Evolutionary conservation across 2,329 filamentous ascomycete species (phyloP).

Genomic region (Colletotrichum lindemuthianum): DNA sequence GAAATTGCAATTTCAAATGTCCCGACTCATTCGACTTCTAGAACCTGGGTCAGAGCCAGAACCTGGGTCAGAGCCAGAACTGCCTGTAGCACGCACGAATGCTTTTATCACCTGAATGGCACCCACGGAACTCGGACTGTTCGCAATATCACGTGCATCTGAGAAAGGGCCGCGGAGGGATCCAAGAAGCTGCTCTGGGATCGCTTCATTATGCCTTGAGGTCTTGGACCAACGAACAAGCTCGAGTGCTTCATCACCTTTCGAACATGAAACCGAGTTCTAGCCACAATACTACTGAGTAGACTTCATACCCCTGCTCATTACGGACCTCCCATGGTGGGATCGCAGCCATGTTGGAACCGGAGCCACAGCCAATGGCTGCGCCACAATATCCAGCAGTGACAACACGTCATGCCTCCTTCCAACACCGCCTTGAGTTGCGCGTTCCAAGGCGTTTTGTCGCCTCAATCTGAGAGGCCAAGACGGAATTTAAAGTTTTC

Average conservation of each 20-base stretch:
- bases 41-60: no score
- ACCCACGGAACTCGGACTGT: no score
- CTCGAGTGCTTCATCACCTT: constrained; percentile 16
- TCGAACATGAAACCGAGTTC: constrained; percentile 27
- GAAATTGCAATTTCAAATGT: no score
- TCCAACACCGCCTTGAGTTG: constrained; percentile 19
- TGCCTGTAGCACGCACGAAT: no score
- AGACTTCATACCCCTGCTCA: constrained; percentile 6
- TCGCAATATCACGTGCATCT: constrained; percentile 1
- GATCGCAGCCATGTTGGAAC: constrained; percentile 5
- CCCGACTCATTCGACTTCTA: no score
- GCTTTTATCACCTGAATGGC: no score
- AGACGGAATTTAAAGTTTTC: constrained; percentile 30
- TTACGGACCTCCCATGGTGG: constrained; percentile 1
- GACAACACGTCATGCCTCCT: constrained; percentile 30
- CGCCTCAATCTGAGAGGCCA: constrained; percentile 10
- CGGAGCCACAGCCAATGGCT: constrained; percentile 24
- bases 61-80: no score
- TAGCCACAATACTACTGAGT: constrained; percentile 27
- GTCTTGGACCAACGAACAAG: constrained; percentile 8
- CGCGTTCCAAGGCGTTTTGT: constrained; percentile 25
- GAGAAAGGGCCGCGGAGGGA: not conserved
- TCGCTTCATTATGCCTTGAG: constrained; percentile 18
- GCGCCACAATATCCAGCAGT: constrained; percentile 22
- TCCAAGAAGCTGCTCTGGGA: constrained; percentile 15